These are phyloP conservation scores for Filobasidium wieringae DNA, from an alignment of 768 basidiomycete genomes.

Conservation along the genomic window DNA sequence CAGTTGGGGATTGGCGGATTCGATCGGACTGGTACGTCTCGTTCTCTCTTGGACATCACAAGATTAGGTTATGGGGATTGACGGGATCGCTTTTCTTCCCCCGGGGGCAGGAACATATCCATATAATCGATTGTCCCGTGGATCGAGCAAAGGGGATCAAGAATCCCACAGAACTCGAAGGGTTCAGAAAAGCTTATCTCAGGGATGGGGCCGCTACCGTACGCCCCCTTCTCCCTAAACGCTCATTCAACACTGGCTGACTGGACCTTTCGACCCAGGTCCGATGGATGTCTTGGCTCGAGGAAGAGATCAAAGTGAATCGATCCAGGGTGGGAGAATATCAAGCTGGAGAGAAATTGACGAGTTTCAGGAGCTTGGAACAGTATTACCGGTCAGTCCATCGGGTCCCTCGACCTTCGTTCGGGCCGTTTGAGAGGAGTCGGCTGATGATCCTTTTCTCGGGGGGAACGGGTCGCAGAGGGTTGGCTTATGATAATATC, in stretches of 20 bases:
- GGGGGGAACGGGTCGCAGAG: slow-evolving; percentile 62
- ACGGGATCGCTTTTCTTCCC: not conserved
- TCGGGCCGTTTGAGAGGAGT: not conserved
- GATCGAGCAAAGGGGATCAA: slow-evolving; percentile 76
- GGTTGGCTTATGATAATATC: slow-evolving; percentile 80
- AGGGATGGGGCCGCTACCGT: slow-evolving; percentile 69
- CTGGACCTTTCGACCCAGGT: slow-evolving; percentile 15
- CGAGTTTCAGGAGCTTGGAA: slow-evolving; percentile 25
- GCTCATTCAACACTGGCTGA: not conserved
- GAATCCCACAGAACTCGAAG: slow-evolving; percentile 73
- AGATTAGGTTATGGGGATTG: slow-evolving; percentile 40
- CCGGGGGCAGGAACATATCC: slow-evolving; percentile 15
- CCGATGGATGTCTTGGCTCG: slow-evolving; percentile 79
- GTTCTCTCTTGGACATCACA: slow-evolving; percentile 8
- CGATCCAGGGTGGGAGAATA: slow-evolving; percentile 74
- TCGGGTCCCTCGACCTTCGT: not conserved
- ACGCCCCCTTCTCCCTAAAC: no score
- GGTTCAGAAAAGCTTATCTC: slow-evolving; percentile 69
- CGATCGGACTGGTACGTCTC: slow-evolving; percentile 26
- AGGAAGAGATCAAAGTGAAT: slow-evolving; percentile 60
- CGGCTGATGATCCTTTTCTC: slow-evolving; percentile 49
- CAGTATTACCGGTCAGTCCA: slow-evolving; percentile 31
- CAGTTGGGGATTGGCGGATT: slow-evolving; percentile 28
- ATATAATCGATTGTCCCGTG: slow-evolving; percentile 53
- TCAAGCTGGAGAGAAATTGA: slow-evolving; percentile 71